A percentile compares a stretch with the other conserved stretches of the same genome.
phyloP scores from a whole-genome alignment of 164 flowering plant genomes.

The Platanus orientalis region DNA sequence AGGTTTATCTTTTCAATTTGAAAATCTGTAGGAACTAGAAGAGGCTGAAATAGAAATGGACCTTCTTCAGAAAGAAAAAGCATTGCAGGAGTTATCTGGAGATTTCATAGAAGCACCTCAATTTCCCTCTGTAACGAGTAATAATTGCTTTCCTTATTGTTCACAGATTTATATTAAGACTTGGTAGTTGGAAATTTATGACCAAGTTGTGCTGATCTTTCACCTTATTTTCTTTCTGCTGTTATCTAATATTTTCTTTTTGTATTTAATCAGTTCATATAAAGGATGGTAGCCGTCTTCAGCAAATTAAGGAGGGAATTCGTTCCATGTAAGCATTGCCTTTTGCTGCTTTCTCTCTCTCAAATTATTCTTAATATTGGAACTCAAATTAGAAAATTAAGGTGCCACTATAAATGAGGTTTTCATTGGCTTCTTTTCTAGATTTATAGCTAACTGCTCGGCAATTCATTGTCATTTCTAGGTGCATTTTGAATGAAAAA shows the following conservation, averaged over 20 bases:
- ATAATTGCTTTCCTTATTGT: constrained; percentile 7
- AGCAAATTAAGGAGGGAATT: constrained; percentile 70
- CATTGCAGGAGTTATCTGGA: constrained; percentile 30
- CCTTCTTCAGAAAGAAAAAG: constrained; percentile 49
- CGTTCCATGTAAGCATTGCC: constrained; percentile 53
- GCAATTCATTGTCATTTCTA: too few species aligned
- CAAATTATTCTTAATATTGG: too few species aligned
- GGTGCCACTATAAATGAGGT: too few species aligned
- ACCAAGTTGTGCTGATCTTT: not conserved
- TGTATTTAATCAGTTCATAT: constrained; percentile 30
- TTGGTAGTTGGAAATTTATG: not conserved
- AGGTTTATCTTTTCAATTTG: not conserved
- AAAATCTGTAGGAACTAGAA: constrained; percentile 58
- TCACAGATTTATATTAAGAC: not conserved
- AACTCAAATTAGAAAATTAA: too few species aligned
- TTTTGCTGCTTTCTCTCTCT: not conserved
- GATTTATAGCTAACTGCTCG: too few species aligned
- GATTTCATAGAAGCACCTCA: constrained; percentile 24
- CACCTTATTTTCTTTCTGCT: constrained; percentile 4
- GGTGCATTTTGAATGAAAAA: too few species aligned
- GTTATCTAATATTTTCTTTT: not conserved
- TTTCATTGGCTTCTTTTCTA: too few species aligned
- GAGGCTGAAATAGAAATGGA: constrained; percentile 88
- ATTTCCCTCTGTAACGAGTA: constrained; percentile 34
- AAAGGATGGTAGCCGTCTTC: constrained; percentile 50